These are phyloP conservation scores for Ambrosia artemisiifolia DNA, from an alignment of 129 eudicot species.

Conservation along the genomic window DNA sequence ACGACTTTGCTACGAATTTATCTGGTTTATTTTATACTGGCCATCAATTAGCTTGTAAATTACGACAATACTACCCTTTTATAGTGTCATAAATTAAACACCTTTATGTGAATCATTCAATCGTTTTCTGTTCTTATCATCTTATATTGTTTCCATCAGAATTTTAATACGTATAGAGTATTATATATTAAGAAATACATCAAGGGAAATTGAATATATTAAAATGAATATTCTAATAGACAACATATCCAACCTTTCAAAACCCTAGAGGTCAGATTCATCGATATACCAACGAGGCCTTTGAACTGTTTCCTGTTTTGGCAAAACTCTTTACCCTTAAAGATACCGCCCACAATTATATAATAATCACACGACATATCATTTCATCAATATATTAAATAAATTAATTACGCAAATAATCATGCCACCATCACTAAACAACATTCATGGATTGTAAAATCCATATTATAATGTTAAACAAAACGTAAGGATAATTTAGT, in stretches of 20 bases:
- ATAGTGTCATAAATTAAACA: too few relatives aligned
- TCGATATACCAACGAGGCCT: constrained; percentile 14
- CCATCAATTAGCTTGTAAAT: too few relatives aligned
- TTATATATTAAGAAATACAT: background rate
- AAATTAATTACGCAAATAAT: constrained; percentile 6
- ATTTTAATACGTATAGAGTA: too few relatives aligned
- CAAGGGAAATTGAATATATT: background rate
- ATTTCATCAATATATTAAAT: background rate
- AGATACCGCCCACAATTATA: constrained; percentile 4
- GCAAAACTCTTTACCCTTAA: constrained; percentile 16
- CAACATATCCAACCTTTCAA: constrained; percentile 39
- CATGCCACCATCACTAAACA: constrained; percentile 2
- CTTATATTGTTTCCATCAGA: too few relatives aligned
- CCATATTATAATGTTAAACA: constrained; percentile 1
- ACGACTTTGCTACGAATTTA: too few relatives aligned
- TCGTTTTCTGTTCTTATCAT: too few relatives aligned
- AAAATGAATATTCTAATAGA: constrained; percentile 15
- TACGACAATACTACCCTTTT: too few relatives aligned
- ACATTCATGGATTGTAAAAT: background rate
- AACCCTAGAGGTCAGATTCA: constrained; percentile 39
- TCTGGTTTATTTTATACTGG: too few relatives aligned
- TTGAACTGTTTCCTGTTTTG: constrained; percentile 23
- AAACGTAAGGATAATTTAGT: constrained; percentile 14
- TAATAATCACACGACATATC: background rate
- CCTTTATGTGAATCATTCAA: too few relatives aligned